Conservation (phyloP, 129 eudicot genomes). For the Smallanthus sonchifolius region DNA sequence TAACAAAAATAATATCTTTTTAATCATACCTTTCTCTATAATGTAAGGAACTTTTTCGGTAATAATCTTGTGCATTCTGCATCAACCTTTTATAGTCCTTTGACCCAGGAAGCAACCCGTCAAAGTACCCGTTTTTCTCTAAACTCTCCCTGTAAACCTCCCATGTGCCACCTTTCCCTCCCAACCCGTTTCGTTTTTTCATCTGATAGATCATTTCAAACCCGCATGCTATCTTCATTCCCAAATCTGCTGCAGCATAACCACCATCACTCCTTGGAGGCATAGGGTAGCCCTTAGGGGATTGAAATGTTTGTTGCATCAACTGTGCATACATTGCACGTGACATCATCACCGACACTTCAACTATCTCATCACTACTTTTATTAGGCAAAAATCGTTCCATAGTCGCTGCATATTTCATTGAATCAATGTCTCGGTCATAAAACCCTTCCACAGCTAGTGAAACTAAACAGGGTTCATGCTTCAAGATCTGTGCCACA, state of each 20-base stretch:
- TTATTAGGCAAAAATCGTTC: constrained; percentile 61
- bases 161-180: constrained; percentile 87
- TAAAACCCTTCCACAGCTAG: constrained; percentile 92
- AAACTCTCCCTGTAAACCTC: constrained; percentile 64
- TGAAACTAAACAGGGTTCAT: constrained; percentile 67
- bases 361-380: constrained; percentile 65
- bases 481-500: constrained; percentile 67
- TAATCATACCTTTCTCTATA: constrained; percentile 56
- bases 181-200: constrained; percentile 56
- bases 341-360: constrained; percentile 59
- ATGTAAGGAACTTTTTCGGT: constrained; percentile 53
- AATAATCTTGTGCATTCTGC: constrained; percentile 76
- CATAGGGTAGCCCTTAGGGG: constrained; percentile 81
- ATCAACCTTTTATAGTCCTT: constrained; percentile 70
- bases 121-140: constrained; percentile 71
- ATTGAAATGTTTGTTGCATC: constrained; percentile 85
- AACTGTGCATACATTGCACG: constrained; percentile 94
- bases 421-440: constrained; percentile 79
- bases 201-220: constrained; percentile 91
- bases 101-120: constrained; percentile 82
- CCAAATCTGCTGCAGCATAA: constrained; percentile 76
- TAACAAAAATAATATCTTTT: not conserved
- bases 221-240: constrained; percentile 96
- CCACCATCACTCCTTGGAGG: constrained; percentile 53
- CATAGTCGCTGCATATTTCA: constrained; percentile 76